Percentiles rank a stretch among this genome's conserved stretches.
These are phyloP conservation scores for Suillus paluster DNA, from an alignment of 768 basidiomycete genomes.

Conservation along the genomic window DNA sequence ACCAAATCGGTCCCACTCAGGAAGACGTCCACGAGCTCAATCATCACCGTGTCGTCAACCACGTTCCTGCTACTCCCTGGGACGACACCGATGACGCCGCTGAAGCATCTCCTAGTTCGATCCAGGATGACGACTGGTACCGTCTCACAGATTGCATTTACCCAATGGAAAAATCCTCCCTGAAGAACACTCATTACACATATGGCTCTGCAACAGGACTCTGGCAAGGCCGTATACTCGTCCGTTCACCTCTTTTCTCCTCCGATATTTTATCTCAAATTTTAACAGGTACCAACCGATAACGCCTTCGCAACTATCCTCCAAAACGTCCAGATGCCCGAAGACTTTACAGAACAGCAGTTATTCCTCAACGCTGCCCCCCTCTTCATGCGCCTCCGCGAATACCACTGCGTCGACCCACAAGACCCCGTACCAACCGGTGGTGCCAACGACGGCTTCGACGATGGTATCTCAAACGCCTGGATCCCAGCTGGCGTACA, in stretches of 20 bases:
- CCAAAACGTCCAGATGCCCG: slow-evolving; percentile 25
- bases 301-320: slow-evolving; percentile 23
- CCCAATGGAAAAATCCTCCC: slow-evolving; percentile 31
- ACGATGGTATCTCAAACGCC: slow-evolving; percentile 46
- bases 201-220: slow-evolving; percentile 58
- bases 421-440: slow-evolving; percentile 33
- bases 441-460: slow-evolving; percentile 20
- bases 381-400: slow-evolving; percentile 61
- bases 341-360: slow-evolving; percentile 38
- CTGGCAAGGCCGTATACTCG: slow-evolving; percentile 68
- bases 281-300: slow-evolving; percentile 26
- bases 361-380: slow-evolving; percentile 49
- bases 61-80: slow-evolving; percentile 17
- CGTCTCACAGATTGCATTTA: slow-evolving; percentile 52
- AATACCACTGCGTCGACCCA: slow-evolving; percentile 55
- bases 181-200: slow-evolving; percentile 45
- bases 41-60: slow-evolving; percentile 41
- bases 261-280: not conserved
- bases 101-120: slow-evolving; percentile 41
- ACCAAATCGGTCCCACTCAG: slow-evolving; percentile 48
- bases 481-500: slow-evolving; percentile 39
- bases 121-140: slow-evolving; percentile 64
- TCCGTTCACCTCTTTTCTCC: slow-evolving; percentile 35
- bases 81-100: slow-evolving; percentile 30
- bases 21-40: slow-evolving; percentile 68